These are phyloP conservation scores for Trichoderma polysporum DNA, from an alignment of 2,329 filamentous ascomycete genomes.

Conservation along the genomic window DNA sequence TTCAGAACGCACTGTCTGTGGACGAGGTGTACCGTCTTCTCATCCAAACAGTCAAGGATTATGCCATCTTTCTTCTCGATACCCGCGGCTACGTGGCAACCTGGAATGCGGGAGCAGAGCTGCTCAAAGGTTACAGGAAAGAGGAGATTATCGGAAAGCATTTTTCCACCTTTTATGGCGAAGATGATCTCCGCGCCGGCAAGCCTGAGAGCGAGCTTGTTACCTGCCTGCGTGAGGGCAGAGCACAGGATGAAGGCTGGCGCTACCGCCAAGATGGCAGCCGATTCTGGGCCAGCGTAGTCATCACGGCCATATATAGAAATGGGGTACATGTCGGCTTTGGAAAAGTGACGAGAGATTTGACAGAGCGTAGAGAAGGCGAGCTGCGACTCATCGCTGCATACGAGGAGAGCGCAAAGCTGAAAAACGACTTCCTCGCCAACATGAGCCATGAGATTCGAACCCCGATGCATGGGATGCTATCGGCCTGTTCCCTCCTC, in stretches of 20 bases:
- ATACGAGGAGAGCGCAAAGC: constrained; percentile 61
- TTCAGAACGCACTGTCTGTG: constrained; percentile 37
- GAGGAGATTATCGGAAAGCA: constrained; percentile 58
- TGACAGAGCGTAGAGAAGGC: constrained; percentile 55
- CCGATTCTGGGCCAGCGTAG: constrained; percentile 60
- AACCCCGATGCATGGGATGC: constrained; percentile 64
- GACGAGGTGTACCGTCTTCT: constrained; percentile 61
- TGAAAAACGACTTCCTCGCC: constrained; percentile 61
- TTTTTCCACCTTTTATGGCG: constrained; percentile 57
- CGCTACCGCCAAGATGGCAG: constrained; percentile 58
- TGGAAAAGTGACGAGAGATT: constrained; percentile 58
- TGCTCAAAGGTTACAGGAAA: constrained; percentile 55
- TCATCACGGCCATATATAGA: constrained; percentile 57
- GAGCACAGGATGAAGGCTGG: constrained; percentile 61
- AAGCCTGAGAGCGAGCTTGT: constrained; percentile 54
- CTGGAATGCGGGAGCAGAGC: constrained; percentile 57
- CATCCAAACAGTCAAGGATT: constrained; percentile 60
- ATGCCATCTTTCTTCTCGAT: constrained; percentile 63
- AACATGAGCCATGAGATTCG: constrained; percentile 66
- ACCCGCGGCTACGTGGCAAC: constrained; percentile 54
- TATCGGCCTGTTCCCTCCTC: constrained; percentile 58
- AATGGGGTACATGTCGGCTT: constrained; percentile 55
- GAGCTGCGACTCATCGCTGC: constrained; percentile 56
- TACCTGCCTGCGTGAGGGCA: constrained; percentile 53
- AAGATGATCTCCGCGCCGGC: constrained; percentile 47